Evolutionary conservation across 768 basidiomycete genomes (phyloP).

Genomic region (Asterophora parasitica): DNA sequence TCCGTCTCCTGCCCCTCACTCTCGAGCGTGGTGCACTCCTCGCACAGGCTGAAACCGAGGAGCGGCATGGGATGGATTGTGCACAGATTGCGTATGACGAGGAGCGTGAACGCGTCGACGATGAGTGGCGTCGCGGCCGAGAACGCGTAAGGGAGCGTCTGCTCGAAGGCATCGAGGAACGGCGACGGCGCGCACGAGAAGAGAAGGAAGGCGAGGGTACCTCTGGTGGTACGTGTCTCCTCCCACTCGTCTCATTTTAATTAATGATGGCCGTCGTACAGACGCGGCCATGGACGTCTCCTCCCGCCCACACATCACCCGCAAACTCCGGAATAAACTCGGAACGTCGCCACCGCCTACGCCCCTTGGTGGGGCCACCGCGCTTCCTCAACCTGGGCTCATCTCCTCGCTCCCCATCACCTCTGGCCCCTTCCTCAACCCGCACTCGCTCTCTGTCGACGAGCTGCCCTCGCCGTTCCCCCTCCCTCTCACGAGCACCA

Average conservation of each 20-base stretch:
- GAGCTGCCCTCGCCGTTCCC: slow-evolving; percentile 86
- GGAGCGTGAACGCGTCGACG: slow-evolving; percentile 74
- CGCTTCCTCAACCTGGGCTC: slow-evolving; percentile 28
- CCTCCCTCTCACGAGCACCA: slow-evolving; percentile 56
- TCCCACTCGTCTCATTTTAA: slow-evolving; percentile 3
- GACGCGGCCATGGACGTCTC: slow-evolving; percentile 74
- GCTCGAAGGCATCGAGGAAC: slow-evolving; percentile 81
- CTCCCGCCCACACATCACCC: slow-evolving; percentile 74
- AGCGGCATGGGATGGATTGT: slow-evolving; percentile 61
- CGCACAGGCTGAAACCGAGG: slow-evolving; percentile 60
- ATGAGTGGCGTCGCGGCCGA: slow-evolving; percentile 74
- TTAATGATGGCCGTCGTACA: slow-evolving; percentile 20
- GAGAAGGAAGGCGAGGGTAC: slow-evolving; percentile 90
- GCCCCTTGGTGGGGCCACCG: slow-evolving; percentile 42
- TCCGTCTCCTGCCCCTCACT: slow-evolving; percentile 69
- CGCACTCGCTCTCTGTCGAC: slow-evolving; percentile 81
- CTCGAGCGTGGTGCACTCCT: slow-evolving; percentile 75
- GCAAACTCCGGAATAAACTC: slow-evolving; percentile 79
- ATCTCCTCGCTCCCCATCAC: slow-evolving; percentile 55
- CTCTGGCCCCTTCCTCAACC: slow-evolving; percentile 68
- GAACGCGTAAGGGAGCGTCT: slow-evolving; percentile 74
- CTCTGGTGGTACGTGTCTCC: slow-evolving; percentile 46
- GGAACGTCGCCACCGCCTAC: slow-evolving; percentile 77
- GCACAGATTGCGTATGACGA: slow-evolving; percentile 72
- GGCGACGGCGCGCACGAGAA: slow-evolving; percentile 71